Conservation (phyloP, 805 yeast genomes). For the Yamadazyma laniorum region DNA sequence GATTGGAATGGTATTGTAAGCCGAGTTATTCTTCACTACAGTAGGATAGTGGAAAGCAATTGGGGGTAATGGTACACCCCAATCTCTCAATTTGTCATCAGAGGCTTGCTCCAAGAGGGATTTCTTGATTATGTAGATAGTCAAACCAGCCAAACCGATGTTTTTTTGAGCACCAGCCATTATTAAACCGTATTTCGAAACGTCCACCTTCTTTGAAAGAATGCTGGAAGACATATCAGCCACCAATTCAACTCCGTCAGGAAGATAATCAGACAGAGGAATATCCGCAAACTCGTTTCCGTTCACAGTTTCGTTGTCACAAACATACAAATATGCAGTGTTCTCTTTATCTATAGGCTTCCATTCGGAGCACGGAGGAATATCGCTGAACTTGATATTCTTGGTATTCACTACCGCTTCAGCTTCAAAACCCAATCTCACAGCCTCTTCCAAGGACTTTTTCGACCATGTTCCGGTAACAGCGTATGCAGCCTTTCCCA, state of each 20-base stretch:
- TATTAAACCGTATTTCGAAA: slow-evolving; percentile 80
- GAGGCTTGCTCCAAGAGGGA: slow-evolving; percentile 65
- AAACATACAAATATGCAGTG: slow-evolving; percentile 81
- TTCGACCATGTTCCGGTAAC: slow-evolving; percentile 94
- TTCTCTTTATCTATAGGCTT: slow-evolving; percentile 51
- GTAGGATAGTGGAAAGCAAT: slow-evolving; percentile 86
- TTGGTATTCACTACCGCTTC: slow-evolving; percentile 69
- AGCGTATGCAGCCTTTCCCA: slow-evolving; percentile 80
- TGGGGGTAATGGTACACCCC: slow-evolving; percentile 78
- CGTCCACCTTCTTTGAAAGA: slow-evolving; percentile 76
- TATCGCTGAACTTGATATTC: slow-evolving; percentile 56
- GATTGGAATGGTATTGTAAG: slow-evolving; percentile 94
- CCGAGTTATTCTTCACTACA: slow-evolving; percentile 83
- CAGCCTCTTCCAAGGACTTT: slow-evolving; percentile 84
- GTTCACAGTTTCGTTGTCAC: slow-evolving; percentile 97
- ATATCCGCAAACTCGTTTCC: slow-evolving; percentile 75
- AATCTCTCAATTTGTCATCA: slow-evolving; percentile 55
- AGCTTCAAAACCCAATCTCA: slow-evolving; percentile 73
- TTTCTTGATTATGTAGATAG: slow-evolving; percentile 87
- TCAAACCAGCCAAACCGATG: slow-evolving; percentile 94
- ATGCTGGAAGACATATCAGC: slow-evolving; percentile 96
- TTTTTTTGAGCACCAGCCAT: slow-evolving; percentile 99
- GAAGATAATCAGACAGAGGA: slow-evolving; percentile 56
- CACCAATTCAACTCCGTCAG: slow-evolving; percentile 72
- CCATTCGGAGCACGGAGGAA: slow-evolving; percentile 71